Evolutionary conservation across 192 early-diverging fungal genomes (phyloP).

Genomic region (Coemansia sp.): DNA sequence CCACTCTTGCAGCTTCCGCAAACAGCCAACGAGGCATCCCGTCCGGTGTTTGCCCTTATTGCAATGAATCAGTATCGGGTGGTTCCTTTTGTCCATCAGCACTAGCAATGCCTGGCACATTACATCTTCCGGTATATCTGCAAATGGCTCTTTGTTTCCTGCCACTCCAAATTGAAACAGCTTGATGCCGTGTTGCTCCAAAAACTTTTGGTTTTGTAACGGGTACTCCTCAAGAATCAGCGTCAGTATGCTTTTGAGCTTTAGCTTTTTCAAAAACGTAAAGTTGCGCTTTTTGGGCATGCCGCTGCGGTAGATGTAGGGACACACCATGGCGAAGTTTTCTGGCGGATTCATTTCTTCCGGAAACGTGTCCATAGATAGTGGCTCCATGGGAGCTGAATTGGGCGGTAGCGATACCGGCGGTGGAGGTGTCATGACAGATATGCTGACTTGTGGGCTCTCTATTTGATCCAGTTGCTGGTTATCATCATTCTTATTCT

Average conservation of each 20-base stretch:
- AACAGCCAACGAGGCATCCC: conserved; percentile 91
- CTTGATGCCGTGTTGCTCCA: conserved; percentile 72
- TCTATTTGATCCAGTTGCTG: not conserved
- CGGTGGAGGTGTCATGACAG: conserved; percentile 27
- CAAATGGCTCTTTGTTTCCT: conserved; percentile 81
- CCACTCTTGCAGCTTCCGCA: conserved; percentile 95
- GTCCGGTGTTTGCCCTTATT: conserved; percentile 99
- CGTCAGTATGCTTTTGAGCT: conserved; percentile 88
- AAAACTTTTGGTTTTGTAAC: conserved; percentile 80
- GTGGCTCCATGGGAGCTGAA: not conserved
- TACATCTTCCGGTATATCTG: conserved; percentile 50
- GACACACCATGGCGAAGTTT: conserved; percentile 95
- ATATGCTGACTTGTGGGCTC: conserved; percentile 29
- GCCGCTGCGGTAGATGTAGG: conserved; percentile 90
- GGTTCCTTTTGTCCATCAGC: conserved; percentile 63
- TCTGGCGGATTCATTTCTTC: conserved; percentile 78
- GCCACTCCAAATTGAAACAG: conserved; percentile 86
- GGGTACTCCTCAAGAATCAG: conserved; percentile 91
- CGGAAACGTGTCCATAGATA: conserved; percentile 15
- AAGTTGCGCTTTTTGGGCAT: conserved; percentile 92
- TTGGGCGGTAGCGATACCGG: not conserved
- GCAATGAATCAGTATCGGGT: conserved; percentile 91
- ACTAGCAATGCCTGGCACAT: conserved; percentile 32
- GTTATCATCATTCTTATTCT: too few relatives aligned
- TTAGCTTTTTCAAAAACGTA: conserved; percentile 83